Evolutionary conservation across 1,284 basidiomycete species (phyloP), one percentile per base, ranked within the genome.

Genomic region (Phylloboletellus chloephorus): DNA sequence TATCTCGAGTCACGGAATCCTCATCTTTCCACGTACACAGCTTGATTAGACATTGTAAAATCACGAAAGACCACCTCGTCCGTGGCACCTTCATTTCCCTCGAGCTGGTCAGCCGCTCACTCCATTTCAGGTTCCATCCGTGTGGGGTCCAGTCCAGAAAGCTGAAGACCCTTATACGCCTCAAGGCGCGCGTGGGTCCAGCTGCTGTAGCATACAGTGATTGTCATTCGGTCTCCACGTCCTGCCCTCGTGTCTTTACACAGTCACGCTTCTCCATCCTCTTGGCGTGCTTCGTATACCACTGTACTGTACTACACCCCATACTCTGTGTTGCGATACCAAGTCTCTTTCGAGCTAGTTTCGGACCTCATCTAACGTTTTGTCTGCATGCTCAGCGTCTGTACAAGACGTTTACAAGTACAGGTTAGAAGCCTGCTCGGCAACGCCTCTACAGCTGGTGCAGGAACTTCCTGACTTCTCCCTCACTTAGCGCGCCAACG

Each of bases 31-130:
- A 15, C 44, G 20, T 37, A 24, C 24, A 31, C 64, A 88, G 94
- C 60, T 66, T 98, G 48, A 95, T 97, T 60, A 81, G 85, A 41
- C 95, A 89, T 64, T 91, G 88, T 75, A 89, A 89, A 66, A 81
- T 77, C 20, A 95, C 90, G 23, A 84, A 82, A 56, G 93, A 96
- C 66, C 88, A 62, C 24, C 53, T 61, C 29, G 63, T 62, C 38
- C 39, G 52, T 52, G 17, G 17, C 9, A 20, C 37, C 17, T 20
- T 32, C 9, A 2, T 20, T 37, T 29, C 21, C 31, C 24, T 38
- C 43, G 25, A 7, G 8, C 19, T 19, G 13, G 32, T 39, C 29
- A 21, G 15, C 43, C 16, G 22, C 49, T 48, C 43, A 51, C 47
- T 25, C 48, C 22, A n/a, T 23, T 36, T 31, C 53, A 89, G 83